Evolutionary conservation across 495 filamentous ascomycete genomes (phyloP).

Genomic region (Aspergillus affinis): DNA sequence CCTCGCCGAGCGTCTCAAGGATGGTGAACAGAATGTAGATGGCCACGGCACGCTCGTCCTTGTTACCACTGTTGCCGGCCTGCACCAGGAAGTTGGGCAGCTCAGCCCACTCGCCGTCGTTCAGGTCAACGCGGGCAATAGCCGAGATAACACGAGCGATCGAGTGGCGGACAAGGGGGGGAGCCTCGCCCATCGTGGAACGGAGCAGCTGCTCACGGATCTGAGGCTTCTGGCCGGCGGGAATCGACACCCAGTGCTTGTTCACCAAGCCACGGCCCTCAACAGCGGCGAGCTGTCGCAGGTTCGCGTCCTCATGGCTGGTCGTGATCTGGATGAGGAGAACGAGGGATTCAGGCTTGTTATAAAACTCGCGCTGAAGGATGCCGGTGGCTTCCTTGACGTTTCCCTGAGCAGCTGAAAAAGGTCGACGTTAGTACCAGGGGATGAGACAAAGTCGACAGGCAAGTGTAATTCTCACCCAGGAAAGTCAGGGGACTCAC

Average conservation of each 20-base stretch:
- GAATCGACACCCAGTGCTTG: constrained; percentile 77
- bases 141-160: constrained; percentile 83
- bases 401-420: constrained; percentile 42
- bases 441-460: no score
- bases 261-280: constrained; percentile 76
- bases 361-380: constrained; percentile 89
- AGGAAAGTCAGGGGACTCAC: constrained; percentile 47
- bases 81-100: constrained; percentile 72
- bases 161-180: constrained; percentile 75
- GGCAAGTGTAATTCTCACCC: background rate
- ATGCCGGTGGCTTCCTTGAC: constrained; percentile 89
- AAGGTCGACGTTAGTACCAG: constrained; percentile 4
- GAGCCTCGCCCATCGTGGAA: constrained; percentile 74
- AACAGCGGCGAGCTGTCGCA: constrained; percentile 88
- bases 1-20: constrained; percentile 78
- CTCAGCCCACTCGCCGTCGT: constrained; percentile 83
- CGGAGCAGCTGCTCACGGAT: constrained; percentile 81
- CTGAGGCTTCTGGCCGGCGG: constrained; percentile 66
- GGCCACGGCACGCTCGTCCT: constrained; percentile 81
- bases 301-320: constrained; percentile 64
- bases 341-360: constrained; percentile 75
- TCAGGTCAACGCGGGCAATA: constrained; percentile 81
- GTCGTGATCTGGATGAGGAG: constrained; percentile 83
- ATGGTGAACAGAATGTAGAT: constrained; percentile 91
- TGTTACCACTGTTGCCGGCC: constrained; percentile 67